Evolutionary conservation across 305 asterid species (phyloP).

Genomic region (Solanum hybrid): DNA sequence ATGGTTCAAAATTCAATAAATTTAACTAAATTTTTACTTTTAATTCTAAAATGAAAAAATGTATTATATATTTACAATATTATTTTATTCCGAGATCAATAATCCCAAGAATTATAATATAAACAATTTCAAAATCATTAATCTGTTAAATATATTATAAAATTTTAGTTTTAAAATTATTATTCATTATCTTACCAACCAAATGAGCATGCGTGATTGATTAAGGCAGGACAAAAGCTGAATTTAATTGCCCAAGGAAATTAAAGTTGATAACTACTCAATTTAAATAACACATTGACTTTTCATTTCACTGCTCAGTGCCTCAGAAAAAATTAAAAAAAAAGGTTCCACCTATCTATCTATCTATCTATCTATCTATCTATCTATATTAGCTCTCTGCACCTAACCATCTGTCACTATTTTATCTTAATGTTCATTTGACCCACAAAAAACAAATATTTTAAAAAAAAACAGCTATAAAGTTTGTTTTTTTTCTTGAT

Average conservation of each 20-base stretch:
- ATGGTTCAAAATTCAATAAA: not conserved
- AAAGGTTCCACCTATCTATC: not conserved
- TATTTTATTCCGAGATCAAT: not conserved
- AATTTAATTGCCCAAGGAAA: conserved; percentile 4
- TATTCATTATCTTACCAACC: not conserved
- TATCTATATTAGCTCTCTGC: not conserved
- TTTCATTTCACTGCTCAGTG: not conserved
- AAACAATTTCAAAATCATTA: too few species aligned
- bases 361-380: not conserved
- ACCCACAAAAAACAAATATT: not conserved
- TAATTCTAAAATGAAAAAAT: too few species aligned
- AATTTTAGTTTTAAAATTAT: too few species aligned
- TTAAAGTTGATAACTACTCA: conserved; percentile 3
- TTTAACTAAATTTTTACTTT: not conserved
- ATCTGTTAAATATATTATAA: too few species aligned
- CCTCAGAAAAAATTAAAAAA: not conserved
- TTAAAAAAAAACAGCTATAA: too few species aligned
- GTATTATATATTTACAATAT: not conserved
- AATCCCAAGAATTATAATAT: not conserved
- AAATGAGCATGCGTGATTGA: not conserved
- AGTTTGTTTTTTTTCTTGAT: not conserved
- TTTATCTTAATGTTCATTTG: not conserved
- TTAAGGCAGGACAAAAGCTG: conserved; percentile 12
- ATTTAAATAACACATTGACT: not conserved
- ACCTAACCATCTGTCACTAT: not conserved